Conservation (phyloP, 1,284 basidiomycete genomes). For the Naganishia albida region DNA sequence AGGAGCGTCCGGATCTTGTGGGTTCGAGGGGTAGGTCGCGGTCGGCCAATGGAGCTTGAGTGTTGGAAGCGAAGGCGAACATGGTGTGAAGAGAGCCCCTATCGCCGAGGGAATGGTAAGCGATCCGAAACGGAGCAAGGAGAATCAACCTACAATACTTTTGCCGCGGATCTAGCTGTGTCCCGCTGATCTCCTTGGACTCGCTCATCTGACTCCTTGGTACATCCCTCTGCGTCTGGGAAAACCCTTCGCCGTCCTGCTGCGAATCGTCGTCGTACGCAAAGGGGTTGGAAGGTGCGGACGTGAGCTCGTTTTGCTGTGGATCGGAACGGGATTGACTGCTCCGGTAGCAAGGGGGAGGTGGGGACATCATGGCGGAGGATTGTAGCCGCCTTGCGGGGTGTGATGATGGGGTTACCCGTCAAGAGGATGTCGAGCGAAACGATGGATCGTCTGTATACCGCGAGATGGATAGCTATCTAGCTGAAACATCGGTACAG, state of each 20-base stretch:
- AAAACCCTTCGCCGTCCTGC: conserved; percentile 22
- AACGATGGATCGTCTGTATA: neutral
- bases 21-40: conserved; percentile 24
- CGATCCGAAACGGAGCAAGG: no score
- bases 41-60: conserved; percentile 52
- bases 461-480: neutral
- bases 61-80: conserved; percentile 44
- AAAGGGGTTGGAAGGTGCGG: conserved; percentile 19
- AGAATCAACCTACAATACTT: conserved; percentile 49
- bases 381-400: conserved; percentile 7
- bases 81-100: conserved; percentile 54
- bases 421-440: neutral
- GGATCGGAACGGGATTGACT: conserved; percentile 6
- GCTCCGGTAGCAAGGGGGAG: conserved; percentile 8
- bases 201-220: conserved; percentile 12
- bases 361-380: conserved; percentile 17
- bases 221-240: conserved; percentile 30
- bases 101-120: conserved; percentile 1
- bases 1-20: conserved; percentile 2
- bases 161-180: conserved; percentile 49
- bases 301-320: neutral
- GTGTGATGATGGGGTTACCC: neutral
- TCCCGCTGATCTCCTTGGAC: conserved; percentile 25
- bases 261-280: conserved; percentile 25
- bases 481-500: neutral